Percentiles rank a stretch among this genome's conserved stretches.
Conservation (phyloP, 768 basidiomycete species). For the Russula brevipes region DNA sequence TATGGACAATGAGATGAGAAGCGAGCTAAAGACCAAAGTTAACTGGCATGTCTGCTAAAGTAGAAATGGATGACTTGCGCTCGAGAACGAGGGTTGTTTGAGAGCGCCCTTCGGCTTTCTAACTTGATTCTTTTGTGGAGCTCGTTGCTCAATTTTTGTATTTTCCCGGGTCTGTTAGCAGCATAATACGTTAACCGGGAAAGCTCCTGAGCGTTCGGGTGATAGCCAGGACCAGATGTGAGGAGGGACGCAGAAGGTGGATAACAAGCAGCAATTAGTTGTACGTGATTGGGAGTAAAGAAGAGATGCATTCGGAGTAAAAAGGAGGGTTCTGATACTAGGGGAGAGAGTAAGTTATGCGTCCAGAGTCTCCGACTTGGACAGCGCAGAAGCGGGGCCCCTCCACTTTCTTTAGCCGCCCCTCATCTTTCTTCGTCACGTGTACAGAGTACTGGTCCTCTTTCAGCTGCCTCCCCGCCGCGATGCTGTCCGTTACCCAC, state of each 20-base stretch:
- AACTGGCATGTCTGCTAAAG: constrained; percentile 2
- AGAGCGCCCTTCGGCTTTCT: constrained; percentile 63
- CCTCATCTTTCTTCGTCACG: constrained; percentile 1
- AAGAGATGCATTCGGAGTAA: constrained; percentile 53
- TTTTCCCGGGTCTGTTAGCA: constrained; percentile 75
- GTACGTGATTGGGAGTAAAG: constrained; percentile 80
- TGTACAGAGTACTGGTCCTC: constrained; percentile 55
- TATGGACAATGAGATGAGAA: constrained; percentile 80
- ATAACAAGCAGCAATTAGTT: constrained; percentile 81
- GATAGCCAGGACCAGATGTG: constrained; percentile 70
- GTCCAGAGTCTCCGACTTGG: too few relatives aligned
- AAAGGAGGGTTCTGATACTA: constrained; percentile 13
- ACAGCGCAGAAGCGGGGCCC: too few relatives aligned
- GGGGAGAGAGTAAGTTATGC: constrained; percentile 16
- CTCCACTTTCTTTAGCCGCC: too few relatives aligned
- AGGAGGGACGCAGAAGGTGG: constrained; percentile 70
- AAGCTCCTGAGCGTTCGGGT: constrained; percentile 78
- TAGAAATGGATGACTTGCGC: constrained; percentile 50
- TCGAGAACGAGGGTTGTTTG: constrained; percentile 71
- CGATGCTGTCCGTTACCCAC: constrained; percentile 69
- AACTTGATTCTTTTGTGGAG: constrained; percentile 65
- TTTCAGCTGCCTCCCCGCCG: constrained; percentile 50
- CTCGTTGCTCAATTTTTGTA: constrained; percentile 69
- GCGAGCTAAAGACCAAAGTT: constrained; percentile 41
- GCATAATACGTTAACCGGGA: constrained; percentile 85